Base-by-base conservation (phyloP, 2,329 filamentous ascomycete species). In the Scedosporium aurantiacum region DNA sequence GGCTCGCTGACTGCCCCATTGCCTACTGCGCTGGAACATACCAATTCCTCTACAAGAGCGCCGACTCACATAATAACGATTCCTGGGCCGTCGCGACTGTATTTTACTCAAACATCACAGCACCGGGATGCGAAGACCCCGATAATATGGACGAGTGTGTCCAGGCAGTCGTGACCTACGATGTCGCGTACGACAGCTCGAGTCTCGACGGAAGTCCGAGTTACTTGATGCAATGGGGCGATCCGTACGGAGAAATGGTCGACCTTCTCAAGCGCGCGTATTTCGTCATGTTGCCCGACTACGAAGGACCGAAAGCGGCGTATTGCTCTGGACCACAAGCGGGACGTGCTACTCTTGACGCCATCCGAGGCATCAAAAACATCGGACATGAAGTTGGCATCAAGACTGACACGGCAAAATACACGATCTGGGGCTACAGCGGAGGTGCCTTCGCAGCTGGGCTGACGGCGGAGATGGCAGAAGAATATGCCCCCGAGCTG, bases 401-500 rank as follows among this genome's bases (percentile, higher is more conserved):
- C 60, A 67, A 16, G 63, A 68, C 0, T 63, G 79, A 64, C 5
- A 66, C 70, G 14, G 69, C 75, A 0, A 69, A 64, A 3, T 68
- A 76, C 50, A 73, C 75, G 2, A 68, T 82, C 61, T 83, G 79
- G 79, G 82, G 82, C 0, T 84, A 83, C 66, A 82, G 78, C 0
- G 82, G 82, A 2, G 82, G 82, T 3, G 75, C 76, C 1, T 64
- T 83, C 18, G 80, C 80, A 0, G 77, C 72, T 2, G 79, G 78
- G 32, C 81, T 76, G 73, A 81, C 81, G 0, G 76, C 78, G 16
- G 79, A 83, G 58, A 67, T 83, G 23, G 79, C 80, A 52, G 70
- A 73, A 0, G 70, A 71, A 4, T 84, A 84, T 63, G 81, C 82
- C 0, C 79, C 81, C 0, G 79, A 82, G 45, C 68, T 84, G 4